These are phyloP conservation scores for Candida stauntonica DNA, from an alignment of 805 yeast genomes.

Conservation along the genomic window DNA sequence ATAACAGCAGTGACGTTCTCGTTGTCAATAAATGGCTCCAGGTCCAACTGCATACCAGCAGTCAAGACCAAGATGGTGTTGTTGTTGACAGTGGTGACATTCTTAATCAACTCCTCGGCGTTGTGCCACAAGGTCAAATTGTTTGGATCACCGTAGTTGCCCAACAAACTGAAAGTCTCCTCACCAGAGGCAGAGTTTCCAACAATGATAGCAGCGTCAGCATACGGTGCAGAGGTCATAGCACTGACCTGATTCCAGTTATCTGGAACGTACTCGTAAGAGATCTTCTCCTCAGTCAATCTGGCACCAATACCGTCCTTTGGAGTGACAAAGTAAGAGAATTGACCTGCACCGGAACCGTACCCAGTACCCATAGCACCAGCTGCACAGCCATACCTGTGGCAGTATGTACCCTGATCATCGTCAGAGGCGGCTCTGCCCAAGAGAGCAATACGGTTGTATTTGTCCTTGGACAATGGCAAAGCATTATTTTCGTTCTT, in stretches of 20 bases:
- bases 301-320: slow-evolving; percentile 44
- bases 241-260: slow-evolving; percentile 39
- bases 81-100: slow-evolving; percentile 40
- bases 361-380: slow-evolving; percentile 54
- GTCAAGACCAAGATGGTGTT: slow-evolving; percentile 53
- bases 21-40: slow-evolving; percentile 49
- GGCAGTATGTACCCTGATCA: slow-evolving; percentile 55
- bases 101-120: slow-evolving; percentile 46
- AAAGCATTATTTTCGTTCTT: slow-evolving; percentile 44
- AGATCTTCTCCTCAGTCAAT: slow-evolving; percentile 39
- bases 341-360: slow-evolving; percentile 56
- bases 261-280: slow-evolving; percentile 38
- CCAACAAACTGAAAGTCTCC: slow-evolving; percentile 47
- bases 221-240: slow-evolving; percentile 37
- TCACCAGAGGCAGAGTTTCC: slow-evolving; percentile 54
- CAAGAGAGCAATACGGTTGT: slow-evolving; percentile 42
- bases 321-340: slow-evolving; percentile 49
- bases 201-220: slow-evolving; percentile 48
- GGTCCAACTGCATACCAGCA: slow-evolving; percentile 50
- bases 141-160: slow-evolving; percentile 50
- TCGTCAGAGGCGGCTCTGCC: slow-evolving; percentile 53
- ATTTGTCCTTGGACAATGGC: slow-evolving; percentile 43
- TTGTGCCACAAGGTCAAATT: slow-evolving; percentile 50
- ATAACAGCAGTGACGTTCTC: slow-evolving; percentile 53
- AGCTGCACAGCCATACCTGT: slow-evolving; percentile 47